Base-by-base conservation (phyloP, 2,329 filamentous ascomycete species). In the Sarocladium brachiariae region DNA sequence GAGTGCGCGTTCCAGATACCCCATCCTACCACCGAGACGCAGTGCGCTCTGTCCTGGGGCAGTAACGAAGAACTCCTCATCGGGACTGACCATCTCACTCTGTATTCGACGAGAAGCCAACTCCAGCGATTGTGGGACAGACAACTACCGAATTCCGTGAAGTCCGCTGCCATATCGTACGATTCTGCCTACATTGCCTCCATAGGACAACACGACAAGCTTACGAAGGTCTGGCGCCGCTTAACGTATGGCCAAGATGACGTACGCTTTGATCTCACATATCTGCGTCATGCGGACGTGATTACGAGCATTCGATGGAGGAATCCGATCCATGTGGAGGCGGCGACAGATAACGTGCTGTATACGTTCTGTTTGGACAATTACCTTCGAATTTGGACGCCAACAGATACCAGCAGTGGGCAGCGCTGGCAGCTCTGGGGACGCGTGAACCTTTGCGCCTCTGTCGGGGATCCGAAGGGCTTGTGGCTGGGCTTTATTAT, bases 201-300 rank as follows among this genome's bases (percentile, higher is more conserved):
- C 1, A 80, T 87, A 11, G 87, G 89, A 37, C 73, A 76, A 47
- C 81, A 88, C 62, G 93, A 97, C 65, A 78, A 85, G 49, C 71
- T 97, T 18, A 83, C 95, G 57, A 97, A 99, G 69, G 80, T 97
- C 59, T 99, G 95, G 93, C 82, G 90, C 55, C 80, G 92, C 50
- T 72, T 95, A 21, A 87, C 86, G 8, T 96, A 92, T 63, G 89
- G 89, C 13, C 78, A 82, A 1, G 85, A 89, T 52, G 86, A 95
- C 58, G 86, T 89, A 34, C 79, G 87, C 51, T 97, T 97, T 67
- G 92, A 97, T 60, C 84, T 95, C 59, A 84, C 84, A 24, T 97
- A 97, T 66, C 80, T 99, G 2, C 76, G 83, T n/a, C 93, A 99
- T 64, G 88, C 89, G 1, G 76, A 80, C 23, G 70, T 84, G 1